Evolutionary conservation across 2,329 filamentous ascomycete species (phyloP), one percentile per base, ranked within the genome.

Genomic region (Didymella segeticola): DNA sequence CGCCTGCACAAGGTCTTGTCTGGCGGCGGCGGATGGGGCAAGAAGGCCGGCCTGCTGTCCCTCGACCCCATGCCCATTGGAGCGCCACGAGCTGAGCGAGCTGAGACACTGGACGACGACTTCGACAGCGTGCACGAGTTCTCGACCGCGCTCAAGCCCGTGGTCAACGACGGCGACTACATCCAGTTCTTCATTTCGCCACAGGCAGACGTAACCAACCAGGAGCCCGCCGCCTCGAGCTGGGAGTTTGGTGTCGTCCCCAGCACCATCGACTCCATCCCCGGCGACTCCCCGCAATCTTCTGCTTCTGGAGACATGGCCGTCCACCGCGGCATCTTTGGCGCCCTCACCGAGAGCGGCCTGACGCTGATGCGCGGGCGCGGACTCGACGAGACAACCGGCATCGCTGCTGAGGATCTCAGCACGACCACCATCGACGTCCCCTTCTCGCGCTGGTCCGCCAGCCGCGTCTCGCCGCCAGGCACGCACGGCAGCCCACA

Each of bases 11-110:
- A 75, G 47, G 74, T 79, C 82, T 84, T 93, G 58, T 92, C 89
- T 65, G 91, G 91, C 4, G 91, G 91, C 38, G 91, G 91, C 34
- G 91, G 91, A 17, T 96, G 91, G 91, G 91, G 91, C 14, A 79
- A 83, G 50, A 95, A 93, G 71, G 86, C 89, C 64, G 91, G 91
- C 0, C 77, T 96, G 0, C 77, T 96, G 3, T 91, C 90, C 5
- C 80, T 96, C 4, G 90, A 95, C 66, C 89, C 91, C 2, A 57
- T 63, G 22, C 53, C 66, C 23, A 9, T 49, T 15, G 45, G 51
- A 15, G 17, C 51, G 12, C 51, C 46, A 5, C 34, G 23, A 20
- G 2, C 5, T 7, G 19, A 2, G 12, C 60, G 36, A 22, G 37
- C 53, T 27, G 55, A 11, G n/a, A 46, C 10, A 22, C 23, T 12